These are phyloP conservation scores for Linum trigynum DNA, from an alignment of 345 rosid species.

Conservation along the genomic window DNA sequence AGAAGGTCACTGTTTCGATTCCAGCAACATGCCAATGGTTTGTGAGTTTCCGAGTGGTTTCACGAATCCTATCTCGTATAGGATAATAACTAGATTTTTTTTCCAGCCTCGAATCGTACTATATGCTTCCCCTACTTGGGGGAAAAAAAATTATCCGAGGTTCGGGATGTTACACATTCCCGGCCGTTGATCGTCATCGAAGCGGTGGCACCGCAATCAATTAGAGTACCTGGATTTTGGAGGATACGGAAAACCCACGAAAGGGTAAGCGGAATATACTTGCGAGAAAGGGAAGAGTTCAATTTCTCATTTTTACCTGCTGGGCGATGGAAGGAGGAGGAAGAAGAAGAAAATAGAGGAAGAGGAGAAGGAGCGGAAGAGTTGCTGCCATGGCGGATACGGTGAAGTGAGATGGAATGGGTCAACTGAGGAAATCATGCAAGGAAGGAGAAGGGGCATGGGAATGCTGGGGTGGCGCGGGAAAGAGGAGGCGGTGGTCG, in stretches of 20 bases:
- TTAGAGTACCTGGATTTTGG: conserved; percentile 37
- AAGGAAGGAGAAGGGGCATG: conserved; percentile 33
- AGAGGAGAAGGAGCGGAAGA: conserved; percentile 13
- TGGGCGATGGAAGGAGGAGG: conserved; percentile 39
- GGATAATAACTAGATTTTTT: too few relatives aligned
- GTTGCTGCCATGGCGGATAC: conserved; percentile 10
- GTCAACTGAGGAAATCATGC: conserved; percentile 31
- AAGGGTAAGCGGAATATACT: neutral
- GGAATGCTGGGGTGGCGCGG: conserved; percentile 32
- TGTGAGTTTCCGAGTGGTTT: too few relatives aligned
- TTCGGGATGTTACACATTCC: too few relatives aligned
- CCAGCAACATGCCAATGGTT: too few relatives aligned
- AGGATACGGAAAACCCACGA: neutral
- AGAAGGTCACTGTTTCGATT: too few relatives aligned
- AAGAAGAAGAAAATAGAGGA: conserved; percentile 11
- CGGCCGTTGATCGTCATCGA: conserved; percentile 34
- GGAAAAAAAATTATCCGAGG: too few relatives aligned
- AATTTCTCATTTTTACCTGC: too few relatives aligned
- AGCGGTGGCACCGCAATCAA: conserved; percentile 61
- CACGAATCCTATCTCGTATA: too few relatives aligned
- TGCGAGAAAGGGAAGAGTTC: too few relatives aligned
- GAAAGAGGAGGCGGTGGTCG: conserved; percentile 15
- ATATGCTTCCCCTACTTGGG: too few relatives aligned
- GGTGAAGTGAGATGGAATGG: conserved; percentile 28
- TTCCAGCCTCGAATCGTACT: too few relatives aligned